Base-by-base conservation (phyloP, 225 moss, liverwort and hornwort genomes). In the Sphagnum tenellum region DNA sequence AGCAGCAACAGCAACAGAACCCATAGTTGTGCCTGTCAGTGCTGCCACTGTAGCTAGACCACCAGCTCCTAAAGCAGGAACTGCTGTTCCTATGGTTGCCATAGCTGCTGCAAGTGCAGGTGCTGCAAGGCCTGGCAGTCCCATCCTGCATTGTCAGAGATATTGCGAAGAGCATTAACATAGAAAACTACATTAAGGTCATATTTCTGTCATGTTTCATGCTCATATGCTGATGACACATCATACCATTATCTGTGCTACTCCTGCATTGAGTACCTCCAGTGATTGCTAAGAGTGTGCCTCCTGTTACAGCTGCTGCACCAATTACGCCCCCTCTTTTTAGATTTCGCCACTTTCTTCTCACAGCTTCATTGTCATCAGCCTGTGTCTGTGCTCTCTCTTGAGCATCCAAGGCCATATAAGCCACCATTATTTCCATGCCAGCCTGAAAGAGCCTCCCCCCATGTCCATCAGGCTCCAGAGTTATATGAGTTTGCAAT, bases 341-440 rank as follows among this genome's bases (percentile, higher is more conserved):
- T 89, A 89, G 89, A 73, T 87, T 85, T 55, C 56, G 70, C 95
- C 96, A 96, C 57, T 73, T 64, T 48, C 73, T 80, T 57, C 77
- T 78, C 47, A 76, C 70, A 29, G 59, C 80, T 63, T 71, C 78
- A 46, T 79, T 82, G 11, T 80, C 75, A 45, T 70, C 71, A 47
- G 10, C 81, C 60, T 71, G 70, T 49, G 63, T 73, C 55, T 78
- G 78, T 69, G 85, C 82, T 61, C 61, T 79, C 55, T 83, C 85
- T 67, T 90, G 86, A 10, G 88, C 86, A 60, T 89, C 88, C 88
- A 92, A 86, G 53, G 96, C 96, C 88, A 90, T 85, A 76, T 87
- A 96, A 64, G 96, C 96, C 75, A 96, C 96, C 96, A 96, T 92
- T 53, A 85, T 78, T 78, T 96, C 96, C 82, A 90, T 88, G 56